These are phyloP conservation scores for Mollisia scopiformis DNA, from an alignment of 2,329 filamentous ascomycete genomes.

Conservation along the genomic window DNA sequence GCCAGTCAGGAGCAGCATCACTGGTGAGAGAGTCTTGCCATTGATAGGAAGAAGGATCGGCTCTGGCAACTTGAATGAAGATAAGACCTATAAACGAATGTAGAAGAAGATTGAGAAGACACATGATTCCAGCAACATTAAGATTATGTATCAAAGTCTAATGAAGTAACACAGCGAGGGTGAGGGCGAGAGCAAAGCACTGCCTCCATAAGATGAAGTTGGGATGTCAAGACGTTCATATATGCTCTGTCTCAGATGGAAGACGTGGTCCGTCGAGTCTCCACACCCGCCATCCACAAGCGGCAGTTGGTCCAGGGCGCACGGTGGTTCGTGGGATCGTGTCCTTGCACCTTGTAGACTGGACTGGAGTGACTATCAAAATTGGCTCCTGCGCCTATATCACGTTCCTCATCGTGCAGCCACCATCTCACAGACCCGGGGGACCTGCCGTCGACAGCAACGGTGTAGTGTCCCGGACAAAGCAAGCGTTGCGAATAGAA, in stretches of 20 bases:
- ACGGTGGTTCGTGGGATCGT: no score
- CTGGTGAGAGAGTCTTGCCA: conserved; percentile 13
- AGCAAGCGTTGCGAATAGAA: neutral
- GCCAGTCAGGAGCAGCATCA: conserved; percentile 34
- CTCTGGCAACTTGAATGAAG: neutral
- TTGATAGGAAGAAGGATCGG: conserved; percentile 7
- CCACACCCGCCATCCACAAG: neutral
- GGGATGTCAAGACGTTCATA: conserved; percentile 8
- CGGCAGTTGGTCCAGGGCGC: no score
- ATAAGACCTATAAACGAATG: neutral
- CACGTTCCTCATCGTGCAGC: neutral
- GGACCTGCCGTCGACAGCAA: neutral
- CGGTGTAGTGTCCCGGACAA: neutral
- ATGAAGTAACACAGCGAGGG: neutral
- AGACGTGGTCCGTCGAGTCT: neutral
- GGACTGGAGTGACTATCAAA: conserved; percentile 3
- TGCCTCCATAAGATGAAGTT: neutral
- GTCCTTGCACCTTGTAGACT: no score
- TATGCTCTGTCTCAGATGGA: conserved; percentile 11
- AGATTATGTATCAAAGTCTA: neutral
- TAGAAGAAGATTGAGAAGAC: neutral
- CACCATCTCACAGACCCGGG: neutral
- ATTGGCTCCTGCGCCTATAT: conserved; percentile 5
- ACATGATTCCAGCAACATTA: neutral
- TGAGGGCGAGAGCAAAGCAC: neutral